Base-by-base conservation (phyloP, 78 protist species). In the Diacronema lutheri region DNA sequence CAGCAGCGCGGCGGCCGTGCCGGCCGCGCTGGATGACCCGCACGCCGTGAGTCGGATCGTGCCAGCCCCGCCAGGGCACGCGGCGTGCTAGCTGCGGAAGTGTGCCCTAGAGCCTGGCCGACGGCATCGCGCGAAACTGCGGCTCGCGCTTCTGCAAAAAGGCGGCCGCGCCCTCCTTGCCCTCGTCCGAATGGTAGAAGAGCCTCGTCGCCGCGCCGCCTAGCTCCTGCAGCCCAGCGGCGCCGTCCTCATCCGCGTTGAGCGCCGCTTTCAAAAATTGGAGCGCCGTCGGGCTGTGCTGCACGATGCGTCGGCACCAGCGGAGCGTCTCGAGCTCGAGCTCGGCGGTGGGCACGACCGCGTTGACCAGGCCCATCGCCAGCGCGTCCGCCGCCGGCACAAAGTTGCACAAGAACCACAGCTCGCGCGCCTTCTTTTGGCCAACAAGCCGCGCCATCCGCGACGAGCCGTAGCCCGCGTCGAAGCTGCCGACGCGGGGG, bases 391-490 rank as follows among this genome's bases (percentile, higher is more conserved):
- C 25, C n/a, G 80, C 80, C 60, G 25, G 35, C 60, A 44, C 40
- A 16, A 73, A 40, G 26, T 56, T 20, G 60, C 80, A 73, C 26
- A 73, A 60, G 60, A 73, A 73, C 80, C 80, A 73, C 12, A 73
- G 40, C 58, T 73, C 80, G 12, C 80, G 55, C 25, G 80, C 80
- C 80, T 73, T 73, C 58, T 73, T 73, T 60, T 73, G 80, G 13
- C 80, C 80, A 31, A 73, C 80, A 12, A 73, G 38, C 29, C 80
- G 57, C 55, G 80, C 80, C 80, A 73, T 73, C 35, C 44, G 80
- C 33, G 61, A 23, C 14, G 80, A 73, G 29, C 80, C 80, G 35
- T 73, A 73, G 31, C 80, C 80, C 33, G 80, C 80, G 80, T 73
- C 80, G 58, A 73, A 73, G 35, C 37, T 23, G 33, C 80, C 80